A percentile compares a stretch with the other conserved stretches of the same genome.
Evolutionary conservation across 1,139 yeast genomes (phyloP).

Genomic region (Kodamaea anthophila): DNA sequence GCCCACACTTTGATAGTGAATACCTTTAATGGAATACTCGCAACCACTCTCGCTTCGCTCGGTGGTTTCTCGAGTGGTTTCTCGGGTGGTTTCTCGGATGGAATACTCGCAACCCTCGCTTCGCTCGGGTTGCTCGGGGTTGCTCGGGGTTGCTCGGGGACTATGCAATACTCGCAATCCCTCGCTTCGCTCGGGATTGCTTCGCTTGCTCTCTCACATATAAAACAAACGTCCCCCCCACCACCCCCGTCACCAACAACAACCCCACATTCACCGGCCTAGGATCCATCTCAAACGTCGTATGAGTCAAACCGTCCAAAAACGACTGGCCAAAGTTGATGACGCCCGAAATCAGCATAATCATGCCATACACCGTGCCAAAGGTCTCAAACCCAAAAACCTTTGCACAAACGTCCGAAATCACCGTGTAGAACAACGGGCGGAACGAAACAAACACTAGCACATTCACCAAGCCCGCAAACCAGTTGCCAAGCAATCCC

Average conservation of each 20-base stretch:
- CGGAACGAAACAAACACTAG: constrained; percentile 37
- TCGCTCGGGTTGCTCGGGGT: not conserved
- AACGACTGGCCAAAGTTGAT: constrained; percentile 33
- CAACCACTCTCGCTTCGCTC: too few relatives aligned
- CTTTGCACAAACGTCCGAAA: constrained; percentile 42
- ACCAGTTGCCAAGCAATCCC: constrained; percentile 29
- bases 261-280: constrained; percentile 32
- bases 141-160: not conserved
- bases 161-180: too few relatives aligned
- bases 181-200: not conserved
- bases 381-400: constrained; percentile 45
- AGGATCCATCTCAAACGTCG: constrained; percentile 37
- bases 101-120: too few relatives aligned
- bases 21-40: too few relatives aligned
- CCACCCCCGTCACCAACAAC: constrained; percentile 21
- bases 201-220: constrained; percentile 25
- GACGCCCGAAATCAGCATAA: constrained; percentile 36
- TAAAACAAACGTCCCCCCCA: constrained; percentile 25
- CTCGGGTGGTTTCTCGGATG: too few relatives aligned
- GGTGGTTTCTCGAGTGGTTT: too few relatives aligned
- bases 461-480: constrained; percentile 29
- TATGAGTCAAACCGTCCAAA: constrained; percentile 37
- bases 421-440: constrained; percentile 41
- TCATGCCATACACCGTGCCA: constrained; percentile 43
- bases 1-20: too few relatives aligned